phyloP scores from a whole-genome alignment of 2,329 filamentous ascomycete species.

The Ophiocordyceps camponoti-leonardi region DNA sequence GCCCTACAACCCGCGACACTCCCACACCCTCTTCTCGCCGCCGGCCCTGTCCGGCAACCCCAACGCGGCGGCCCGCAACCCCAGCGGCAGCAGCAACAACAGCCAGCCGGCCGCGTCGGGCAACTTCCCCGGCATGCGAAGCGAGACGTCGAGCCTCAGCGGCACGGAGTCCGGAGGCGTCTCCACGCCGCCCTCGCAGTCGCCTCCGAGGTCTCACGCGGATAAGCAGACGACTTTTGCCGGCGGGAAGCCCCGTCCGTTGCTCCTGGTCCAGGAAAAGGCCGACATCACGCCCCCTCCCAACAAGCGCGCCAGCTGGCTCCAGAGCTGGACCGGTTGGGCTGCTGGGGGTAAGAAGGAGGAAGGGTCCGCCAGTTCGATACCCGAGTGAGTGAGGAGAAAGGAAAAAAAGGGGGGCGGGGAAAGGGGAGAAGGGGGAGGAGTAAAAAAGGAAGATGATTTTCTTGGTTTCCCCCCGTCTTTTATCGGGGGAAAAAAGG shows the following conservation, averaged over 20 bases:
- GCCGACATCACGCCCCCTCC: slow-evolving; percentile 25
- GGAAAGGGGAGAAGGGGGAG: too few species aligned
- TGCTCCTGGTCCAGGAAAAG: slow-evolving; percentile 76
- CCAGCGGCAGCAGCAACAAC: slow-evolving; percentile 31
- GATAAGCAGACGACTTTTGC: slow-evolving; percentile 42
- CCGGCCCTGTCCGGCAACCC: slow-evolving; percentile 32
- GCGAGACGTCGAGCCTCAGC: slow-evolving; percentile 46
- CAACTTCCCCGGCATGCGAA: slow-evolving; percentile 58
- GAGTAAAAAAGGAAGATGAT: too few species aligned
- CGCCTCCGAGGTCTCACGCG: slow-evolving; percentile 30
- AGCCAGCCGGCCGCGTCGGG: slow-evolving; percentile 28
- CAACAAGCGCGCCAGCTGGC: slow-evolving; percentile 47
- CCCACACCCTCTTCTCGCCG: slow-evolving; percentile 45
- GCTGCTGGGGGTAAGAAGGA: slow-evolving; percentile 25
- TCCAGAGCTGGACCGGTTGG: slow-evolving; percentile 37
- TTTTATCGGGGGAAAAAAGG: too few species aligned
- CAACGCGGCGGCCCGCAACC: slow-evolving; percentile 30
- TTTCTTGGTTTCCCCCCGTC: too few species aligned
- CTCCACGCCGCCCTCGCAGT: slow-evolving; percentile 30
- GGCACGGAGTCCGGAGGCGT: slow-evolving; percentile 41
- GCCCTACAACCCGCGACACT: slow-evolving; percentile 39
- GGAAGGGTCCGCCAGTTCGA: slow-evolving; percentile 11
- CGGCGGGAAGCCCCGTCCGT: slow-evolving; percentile 60
- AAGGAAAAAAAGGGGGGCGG: too few species aligned
- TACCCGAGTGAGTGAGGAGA: neutral